phyloP scores from a whole-genome alignment of 805 yeast genomes.

The Metschnikowia anglica region DNA sequence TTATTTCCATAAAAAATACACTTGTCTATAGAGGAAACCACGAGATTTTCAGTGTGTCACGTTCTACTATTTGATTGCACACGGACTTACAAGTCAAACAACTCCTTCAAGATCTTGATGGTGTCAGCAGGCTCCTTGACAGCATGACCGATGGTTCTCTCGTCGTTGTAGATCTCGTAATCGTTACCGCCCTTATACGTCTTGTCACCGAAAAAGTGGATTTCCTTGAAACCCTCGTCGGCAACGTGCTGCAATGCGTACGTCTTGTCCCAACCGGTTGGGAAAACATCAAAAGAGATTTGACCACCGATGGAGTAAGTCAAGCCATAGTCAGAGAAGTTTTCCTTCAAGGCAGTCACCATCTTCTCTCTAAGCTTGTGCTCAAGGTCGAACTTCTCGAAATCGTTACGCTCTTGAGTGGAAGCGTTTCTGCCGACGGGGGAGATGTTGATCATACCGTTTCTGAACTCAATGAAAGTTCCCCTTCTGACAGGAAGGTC shows the following conservation, averaged over 20 bases:
- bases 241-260: constrained; percentile 93
- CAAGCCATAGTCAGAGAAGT: constrained; percentile 79
- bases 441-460: constrained; percentile 97
- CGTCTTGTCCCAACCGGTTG: constrained; percentile 99
- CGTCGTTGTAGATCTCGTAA: constrained; percentile 90
- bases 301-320: constrained; percentile 99
- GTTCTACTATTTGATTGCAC: background rate
- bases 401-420: constrained; percentile 89
- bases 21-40: constrained; percentile 10
- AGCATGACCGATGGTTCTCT: constrained; percentile 94
- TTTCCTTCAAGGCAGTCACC: constrained; percentile 79
- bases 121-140: constrained; percentile 91
- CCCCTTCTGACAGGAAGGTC: constrained; percentile 98
- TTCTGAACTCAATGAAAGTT: constrained; percentile 97
- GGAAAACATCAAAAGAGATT: constrained; percentile 98
- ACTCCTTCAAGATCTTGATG: constrained; percentile 75
- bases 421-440: constrained; percentile 99
- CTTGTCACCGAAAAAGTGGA: constrained; percentile 99
- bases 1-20: background rate
- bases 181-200: constrained; percentile 97
- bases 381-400: constrained; percentile 77
- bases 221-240: constrained; percentile 76
- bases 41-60: background rate
- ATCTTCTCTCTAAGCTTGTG: constrained; percentile 80
- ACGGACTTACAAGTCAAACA: constrained; percentile 53